Evolutionary conservation across 2,329 filamentous ascomycete species (phyloP).

Genomic region (Xylaria sp.): DNA sequence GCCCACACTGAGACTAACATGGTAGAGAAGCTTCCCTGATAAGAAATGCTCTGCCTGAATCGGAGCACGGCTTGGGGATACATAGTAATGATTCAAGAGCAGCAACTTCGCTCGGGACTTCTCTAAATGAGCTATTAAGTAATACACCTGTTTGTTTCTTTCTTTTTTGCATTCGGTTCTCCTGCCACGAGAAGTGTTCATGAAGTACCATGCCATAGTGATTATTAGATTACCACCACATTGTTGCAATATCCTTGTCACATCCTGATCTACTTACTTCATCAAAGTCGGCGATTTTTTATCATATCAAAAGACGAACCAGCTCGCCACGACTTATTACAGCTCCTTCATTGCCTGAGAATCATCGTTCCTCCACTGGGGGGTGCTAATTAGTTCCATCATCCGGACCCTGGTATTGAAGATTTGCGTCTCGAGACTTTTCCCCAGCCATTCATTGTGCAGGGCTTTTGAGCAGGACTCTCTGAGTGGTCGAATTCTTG

Average conservation of each 20-base stretch:
- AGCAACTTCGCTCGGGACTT: constrained; percentile 40
- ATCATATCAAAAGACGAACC: constrained; percentile 17
- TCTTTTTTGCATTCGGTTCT: constrained; percentile 4
- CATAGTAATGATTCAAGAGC: constrained; percentile 32
- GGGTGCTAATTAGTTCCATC: constrained; percentile 51
- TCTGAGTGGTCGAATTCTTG: constrained; percentile 55
- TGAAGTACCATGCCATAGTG: constrained; percentile 6
- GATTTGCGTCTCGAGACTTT: constrained; percentile 51
- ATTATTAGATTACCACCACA: constrained; percentile 3
- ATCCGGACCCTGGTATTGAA: constrained; percentile 43
- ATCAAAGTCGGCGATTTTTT: constrained; percentile 16
- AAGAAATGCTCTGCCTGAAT: constrained; percentile 45
- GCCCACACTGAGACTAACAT: constrained; percentile 43
- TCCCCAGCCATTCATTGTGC: constrained; percentile 54
- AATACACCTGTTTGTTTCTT: constrained; percentile 5
- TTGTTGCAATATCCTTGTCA: constrained; percentile 8
- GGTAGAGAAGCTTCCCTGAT: constrained; percentile 44
- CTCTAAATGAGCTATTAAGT: constrained; percentile 12
- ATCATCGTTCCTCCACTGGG: constrained; percentile 38
- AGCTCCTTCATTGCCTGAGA: constrained; percentile 37
- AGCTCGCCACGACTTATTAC: constrained; percentile 19
- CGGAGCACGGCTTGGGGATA: constrained; percentile 26
- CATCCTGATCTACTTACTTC: constrained; percentile 5
- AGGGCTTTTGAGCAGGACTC: constrained; percentile 50
- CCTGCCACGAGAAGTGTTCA: constrained; percentile 15